phyloP scores from a whole-genome alignment of 371 early-diverging fungal genomes.

The Syncephalastrum sp. region DNA sequence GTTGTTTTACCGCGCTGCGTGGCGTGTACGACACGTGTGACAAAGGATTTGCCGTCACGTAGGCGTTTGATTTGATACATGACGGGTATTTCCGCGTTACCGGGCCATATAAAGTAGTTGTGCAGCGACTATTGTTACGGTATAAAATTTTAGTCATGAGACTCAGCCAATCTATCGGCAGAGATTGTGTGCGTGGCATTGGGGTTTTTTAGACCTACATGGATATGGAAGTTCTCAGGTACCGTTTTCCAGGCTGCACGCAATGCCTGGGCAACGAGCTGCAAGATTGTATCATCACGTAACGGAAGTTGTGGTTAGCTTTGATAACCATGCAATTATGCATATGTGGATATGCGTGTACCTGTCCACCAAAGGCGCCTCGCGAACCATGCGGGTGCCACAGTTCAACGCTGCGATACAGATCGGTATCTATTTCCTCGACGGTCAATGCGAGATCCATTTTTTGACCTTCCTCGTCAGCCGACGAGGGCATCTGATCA shows the following conservation, averaged over 20 bases:
- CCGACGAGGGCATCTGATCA: no score
- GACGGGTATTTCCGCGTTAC: conserved; percentile 36
- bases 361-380: conserved; percentile 81
- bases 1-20: conserved; percentile 39
- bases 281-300: background rate
- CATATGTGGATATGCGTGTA: conserved; percentile 6
- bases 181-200: no score
- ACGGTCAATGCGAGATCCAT: conserved; percentile 46
- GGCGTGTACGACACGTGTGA: conserved; percentile 39
- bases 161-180: no score
- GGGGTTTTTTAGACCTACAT: conserved; percentile 34
- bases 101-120: conserved; percentile 36
- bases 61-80: conserved; percentile 38
- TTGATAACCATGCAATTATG: background rate
- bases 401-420: conserved; percentile 70
- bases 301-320: background rate
- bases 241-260: conserved; percentile 83
- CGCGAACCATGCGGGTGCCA: conserved; percentile 84
- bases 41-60: conserved; percentile 44
- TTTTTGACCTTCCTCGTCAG: conserved; percentile 6
- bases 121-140: conserved; percentile 33
- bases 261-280: conserved; percentile 79
- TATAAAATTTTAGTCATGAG: background rate
- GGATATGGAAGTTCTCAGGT: conserved; percentile 61
- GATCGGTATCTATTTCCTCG: conserved; percentile 66